Conservation (phyloP, 2,329 filamentous ascomycete species). For the Trichothecium roseum region DNA sequence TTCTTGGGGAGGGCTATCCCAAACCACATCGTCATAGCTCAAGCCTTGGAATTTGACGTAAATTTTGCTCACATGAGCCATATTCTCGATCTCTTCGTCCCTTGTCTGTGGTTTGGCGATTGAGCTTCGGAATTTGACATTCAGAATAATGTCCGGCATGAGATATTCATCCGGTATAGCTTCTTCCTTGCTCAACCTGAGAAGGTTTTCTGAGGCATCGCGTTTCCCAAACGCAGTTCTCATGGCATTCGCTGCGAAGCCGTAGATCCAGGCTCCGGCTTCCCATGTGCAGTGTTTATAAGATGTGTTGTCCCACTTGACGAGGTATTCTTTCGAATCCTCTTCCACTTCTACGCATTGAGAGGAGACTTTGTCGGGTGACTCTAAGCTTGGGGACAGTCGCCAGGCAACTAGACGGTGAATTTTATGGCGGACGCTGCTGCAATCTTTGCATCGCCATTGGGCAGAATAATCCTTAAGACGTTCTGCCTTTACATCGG, state of each 20-base stretch:
- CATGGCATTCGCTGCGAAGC: slow-evolving; percentile 52
- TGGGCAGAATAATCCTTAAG: slow-evolving; percentile 62
- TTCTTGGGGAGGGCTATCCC: slow-evolving; percentile 68
- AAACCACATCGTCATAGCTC: slow-evolving; percentile 80
- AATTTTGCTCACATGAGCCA: slow-evolving; percentile 62
- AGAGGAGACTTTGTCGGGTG: slow-evolving; percentile 4
- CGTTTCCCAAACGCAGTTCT: slow-evolving; percentile 68
- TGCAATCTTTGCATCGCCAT: slow-evolving; percentile 77
- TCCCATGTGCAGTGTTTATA: slow-evolving; percentile 82
- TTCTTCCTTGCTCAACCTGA: slow-evolving; percentile 60
- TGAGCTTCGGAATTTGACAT: slow-evolving; percentile 51
- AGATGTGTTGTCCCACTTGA: slow-evolving; percentile 77
- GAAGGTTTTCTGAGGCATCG: slow-evolving; percentile 43
- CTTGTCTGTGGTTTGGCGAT: slow-evolving; percentile 31
- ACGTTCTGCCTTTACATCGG: slow-evolving; percentile 33
- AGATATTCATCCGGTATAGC: slow-evolving; percentile 84
- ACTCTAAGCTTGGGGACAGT: slow-evolving; percentile 39
- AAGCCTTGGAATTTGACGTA: slow-evolving; percentile 90
- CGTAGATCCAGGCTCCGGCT: slow-evolving; percentile 81
- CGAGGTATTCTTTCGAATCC: slow-evolving; percentile 79
- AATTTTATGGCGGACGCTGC: slow-evolving; percentile 54
- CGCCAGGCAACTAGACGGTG: slow-evolving; percentile 83
- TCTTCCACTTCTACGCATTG: slow-evolving; percentile 33
- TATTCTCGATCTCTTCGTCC: slow-evolving; percentile 54
- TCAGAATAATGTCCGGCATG: slow-evolving; percentile 79